Conservation (phyloP, 352 stramenopile genomes). For the Aphanomyces astaci region DNA sequence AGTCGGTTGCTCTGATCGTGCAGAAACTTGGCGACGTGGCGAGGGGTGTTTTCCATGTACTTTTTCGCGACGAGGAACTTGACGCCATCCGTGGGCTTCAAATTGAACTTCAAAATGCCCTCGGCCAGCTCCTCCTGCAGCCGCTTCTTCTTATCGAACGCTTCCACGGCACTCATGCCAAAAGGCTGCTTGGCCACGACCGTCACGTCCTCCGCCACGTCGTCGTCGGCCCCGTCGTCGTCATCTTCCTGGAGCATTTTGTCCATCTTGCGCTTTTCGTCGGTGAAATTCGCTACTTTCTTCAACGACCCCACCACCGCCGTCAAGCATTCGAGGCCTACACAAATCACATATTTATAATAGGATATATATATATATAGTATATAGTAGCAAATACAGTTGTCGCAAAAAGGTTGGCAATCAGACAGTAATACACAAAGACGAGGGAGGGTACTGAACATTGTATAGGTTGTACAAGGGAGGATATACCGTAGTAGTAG, state of each 20-base stretch:
- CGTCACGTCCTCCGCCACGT: constrained; percentile 7
- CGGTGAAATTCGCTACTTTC: constrained; percentile 76
- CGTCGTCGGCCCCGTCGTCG: constrained; percentile 46
- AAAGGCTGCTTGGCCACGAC: neutral
- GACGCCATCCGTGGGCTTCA: constrained; percentile 89
- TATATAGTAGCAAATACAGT: too few species aligned
- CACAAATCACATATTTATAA: too few species aligned
- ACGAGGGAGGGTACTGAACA: too few species aligned
- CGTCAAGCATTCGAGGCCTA: constrained; percentile 86
- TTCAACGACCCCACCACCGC: constrained; percentile 88
- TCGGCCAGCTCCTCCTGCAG: constrained; percentile 95
- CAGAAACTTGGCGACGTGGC: constrained; percentile 92
- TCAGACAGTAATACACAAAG: too few species aligned
- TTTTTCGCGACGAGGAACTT: constrained; percentile 88
- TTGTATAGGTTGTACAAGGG: too few species aligned
- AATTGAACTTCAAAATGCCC: constrained; percentile 97
- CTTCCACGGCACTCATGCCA: constrained; percentile 88
- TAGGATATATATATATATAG: too few species aligned
- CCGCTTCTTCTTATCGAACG: constrained; percentile 96
- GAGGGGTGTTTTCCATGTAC: constrained; percentile 87
- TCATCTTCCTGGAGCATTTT: constrained; percentile 30
- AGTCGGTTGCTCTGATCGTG: constrained; percentile 87
- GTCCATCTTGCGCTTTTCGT: constrained; percentile 43
- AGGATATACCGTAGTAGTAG: too few species aligned
- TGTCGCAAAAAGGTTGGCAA: too few species aligned